Evolutionary conservation across 768 basidiomycete genomes (phyloP).

Genomic region (Agaricus bisporus): DNA sequence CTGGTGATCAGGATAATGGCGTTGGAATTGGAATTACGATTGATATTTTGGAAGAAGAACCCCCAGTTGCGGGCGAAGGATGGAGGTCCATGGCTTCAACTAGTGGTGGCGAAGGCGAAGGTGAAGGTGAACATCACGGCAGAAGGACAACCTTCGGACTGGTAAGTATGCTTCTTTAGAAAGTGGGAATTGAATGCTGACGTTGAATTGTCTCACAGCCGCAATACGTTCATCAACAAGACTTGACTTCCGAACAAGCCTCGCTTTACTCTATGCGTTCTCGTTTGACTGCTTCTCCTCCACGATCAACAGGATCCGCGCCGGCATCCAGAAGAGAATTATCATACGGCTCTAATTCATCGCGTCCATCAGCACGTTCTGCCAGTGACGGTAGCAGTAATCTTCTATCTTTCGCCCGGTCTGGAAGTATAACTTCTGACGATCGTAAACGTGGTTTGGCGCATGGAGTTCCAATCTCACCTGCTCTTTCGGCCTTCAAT

Average conservation of each 20-base stretch:
- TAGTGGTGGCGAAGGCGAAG: slow-evolving; percentile 13
- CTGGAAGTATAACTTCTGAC: slow-evolving; percentile 50
- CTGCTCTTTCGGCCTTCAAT: slow-evolving; percentile 48
- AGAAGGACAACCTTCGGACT: slow-evolving; percentile 57
- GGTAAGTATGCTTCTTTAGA: slow-evolving; percentile 33
- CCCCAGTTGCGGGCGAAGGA: slow-evolving; percentile 52
- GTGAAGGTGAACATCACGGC: slow-evolving; percentile 21
- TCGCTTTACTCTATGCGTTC: slow-evolving; percentile 64
- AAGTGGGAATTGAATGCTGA: slow-evolving; percentile 3
- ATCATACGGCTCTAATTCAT: slow-evolving; percentile 46
- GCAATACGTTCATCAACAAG: slow-evolving; percentile 34
- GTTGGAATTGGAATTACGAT: slow-evolving; percentile 37
- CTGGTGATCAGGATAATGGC: slow-evolving; percentile 20
- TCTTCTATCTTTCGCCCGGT: slow-evolving; percentile 28
- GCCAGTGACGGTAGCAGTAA: slow-evolving; percentile 27
- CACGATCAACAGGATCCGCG: slow-evolving; percentile 49
- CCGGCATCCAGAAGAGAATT: slow-evolving; percentile 37
- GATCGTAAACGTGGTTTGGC: slow-evolving; percentile 30
- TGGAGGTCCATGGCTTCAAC: slow-evolving; percentile 53
- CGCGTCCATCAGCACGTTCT: slow-evolving; percentile 44
- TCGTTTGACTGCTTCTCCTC: slow-evolving; percentile 31
- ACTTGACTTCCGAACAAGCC: slow-evolving; percentile 50
- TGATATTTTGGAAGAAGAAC: slow-evolving; percentile 65
- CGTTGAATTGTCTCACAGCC: slow-evolving; percentile 25
- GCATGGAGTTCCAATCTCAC: slow-evolving; percentile 29